Conservation (phyloP, 257 asterid species). For the Primulina eburnea region DNA sequence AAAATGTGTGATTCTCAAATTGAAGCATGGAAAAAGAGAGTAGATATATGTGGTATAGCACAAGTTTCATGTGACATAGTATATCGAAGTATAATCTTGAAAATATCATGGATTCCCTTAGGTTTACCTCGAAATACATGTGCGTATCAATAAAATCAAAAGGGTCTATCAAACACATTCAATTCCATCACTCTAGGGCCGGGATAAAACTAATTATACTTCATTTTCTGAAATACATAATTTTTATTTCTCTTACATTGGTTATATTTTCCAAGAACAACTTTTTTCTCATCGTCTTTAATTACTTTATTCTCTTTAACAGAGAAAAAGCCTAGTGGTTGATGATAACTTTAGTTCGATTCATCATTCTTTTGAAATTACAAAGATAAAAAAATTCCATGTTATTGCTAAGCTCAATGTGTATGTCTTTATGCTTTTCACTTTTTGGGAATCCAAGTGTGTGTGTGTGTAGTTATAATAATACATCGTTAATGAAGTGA, state of each 20-base stretch:
- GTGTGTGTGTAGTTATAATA: no score
- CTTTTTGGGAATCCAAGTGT: not conserved
- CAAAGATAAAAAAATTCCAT: not conserved
- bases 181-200: no score
- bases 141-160: no score
- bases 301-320: constrained; percentile 22
- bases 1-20: not conserved
- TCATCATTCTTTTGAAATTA: not conserved
- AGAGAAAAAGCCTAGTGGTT: constrained; percentile 1
- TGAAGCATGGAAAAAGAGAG: not conserved
- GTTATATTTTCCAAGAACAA: not conserved
- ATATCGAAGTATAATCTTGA: not conserved
- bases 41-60: not conserved
- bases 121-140: no score
- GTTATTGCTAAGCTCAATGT: not conserved
- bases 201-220: not conserved
- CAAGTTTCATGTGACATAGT: not conserved
- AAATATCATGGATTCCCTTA: not conserved
- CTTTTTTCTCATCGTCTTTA: not conserved
- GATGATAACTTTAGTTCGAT: constrained; percentile 11
- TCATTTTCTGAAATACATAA: not conserved
- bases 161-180: no score
- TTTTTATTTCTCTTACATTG: not conserved
- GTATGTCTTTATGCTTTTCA: not conserved
- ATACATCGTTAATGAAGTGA: no score